Conservation (phyloP, 106 monocot genomes). For the Allium sativum region DNA sequence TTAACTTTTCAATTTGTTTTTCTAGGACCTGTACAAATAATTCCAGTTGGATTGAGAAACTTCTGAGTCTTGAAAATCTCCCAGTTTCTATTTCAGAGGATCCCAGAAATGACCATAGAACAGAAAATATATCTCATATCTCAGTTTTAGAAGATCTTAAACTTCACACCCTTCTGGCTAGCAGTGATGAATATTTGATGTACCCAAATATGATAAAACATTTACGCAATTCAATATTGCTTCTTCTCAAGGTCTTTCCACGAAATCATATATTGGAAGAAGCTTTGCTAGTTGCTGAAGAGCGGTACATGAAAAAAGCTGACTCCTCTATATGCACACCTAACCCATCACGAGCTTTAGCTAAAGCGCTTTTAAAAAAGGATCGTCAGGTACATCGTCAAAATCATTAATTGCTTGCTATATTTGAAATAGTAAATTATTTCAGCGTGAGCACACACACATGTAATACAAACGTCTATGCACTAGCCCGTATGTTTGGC, state of each 20-base stretch:
- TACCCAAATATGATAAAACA: slow-evolving; percentile 33
- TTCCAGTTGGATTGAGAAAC: slow-evolving; percentile 68
- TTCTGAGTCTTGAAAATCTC: slow-evolving; percentile 49
- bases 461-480: too few relatives aligned
- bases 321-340: slow-evolving; percentile 20
- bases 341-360: slow-evolving; percentile 63
- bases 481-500: too few relatives aligned
- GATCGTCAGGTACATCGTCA: slow-evolving; percentile 64
- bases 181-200: slow-evolving; percentile 20
- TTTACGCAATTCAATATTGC: slow-evolving; percentile 65
- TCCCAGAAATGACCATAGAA: slow-evolving; percentile 18
- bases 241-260: slow-evolving; percentile 55
- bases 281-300: slow-evolving; percentile 66
- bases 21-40: slow-evolving; percentile 76
- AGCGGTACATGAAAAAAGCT: slow-evolving; percentile 12
- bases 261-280: slow-evolving; percentile 76
- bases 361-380: slow-evolving; percentile 68
- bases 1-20: neutral
- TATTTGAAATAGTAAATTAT: too few relatives aligned
- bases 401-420: too few relatives aligned
- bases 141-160: slow-evolving; percentile 15
- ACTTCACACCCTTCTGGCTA: slow-evolving; percentile 16
- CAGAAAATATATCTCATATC: slow-evolving; percentile 10
- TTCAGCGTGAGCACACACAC: too few relatives aligned
- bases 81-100: slow-evolving; percentile 44